A percentile compares a stretch with the other conserved stretches of the same genome.
These are phyloP conservation scores for Diddensiella transvaalensis DNA, from an alignment of 805 yeast species.

Conservation along the genomic window DNA sequence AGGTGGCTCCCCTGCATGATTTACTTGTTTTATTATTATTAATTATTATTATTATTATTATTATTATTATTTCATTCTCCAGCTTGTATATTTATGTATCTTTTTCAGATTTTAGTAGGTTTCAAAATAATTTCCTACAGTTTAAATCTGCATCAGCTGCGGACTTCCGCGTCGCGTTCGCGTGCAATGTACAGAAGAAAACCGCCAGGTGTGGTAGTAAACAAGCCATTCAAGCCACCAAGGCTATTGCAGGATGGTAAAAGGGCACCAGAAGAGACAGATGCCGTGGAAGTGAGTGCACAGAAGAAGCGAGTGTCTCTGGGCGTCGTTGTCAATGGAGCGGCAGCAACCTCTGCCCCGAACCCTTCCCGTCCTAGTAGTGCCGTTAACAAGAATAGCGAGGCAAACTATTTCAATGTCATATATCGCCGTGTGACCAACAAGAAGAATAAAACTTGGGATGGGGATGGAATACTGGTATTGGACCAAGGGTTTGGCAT, in stretches of 20 bases:
- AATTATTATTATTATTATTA: not conserved
- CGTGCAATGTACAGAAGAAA: not conserved
- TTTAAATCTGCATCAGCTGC: not conserved
- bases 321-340: not conserved
- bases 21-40: not conserved
- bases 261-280: not conserved
- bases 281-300: not conserved
- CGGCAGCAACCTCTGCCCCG: not conserved
- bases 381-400: not conserved
- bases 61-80: not conserved
- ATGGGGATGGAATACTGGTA: slow-evolving; percentile 76
- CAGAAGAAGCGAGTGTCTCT: not conserved
- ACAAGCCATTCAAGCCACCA: slow-evolving; percentile 3
- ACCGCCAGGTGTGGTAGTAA: not conserved
- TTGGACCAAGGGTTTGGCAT: slow-evolving; percentile 21
- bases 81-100: not conserved
- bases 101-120: not conserved
- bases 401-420: not conserved
- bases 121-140: not conserved
- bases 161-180: slow-evolving; percentile 1
- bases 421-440: slow-evolving; percentile 53
- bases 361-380: not conserved
- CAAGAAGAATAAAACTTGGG: slow-evolving; percentile 91
- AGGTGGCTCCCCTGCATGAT: slow-evolving; percentile 17
- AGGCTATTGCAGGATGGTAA: not conserved